Evolutionary conservation across 495 filamentous ascomycete genomes (phyloP).

Genomic region (Penicillium arizonense): DNA sequence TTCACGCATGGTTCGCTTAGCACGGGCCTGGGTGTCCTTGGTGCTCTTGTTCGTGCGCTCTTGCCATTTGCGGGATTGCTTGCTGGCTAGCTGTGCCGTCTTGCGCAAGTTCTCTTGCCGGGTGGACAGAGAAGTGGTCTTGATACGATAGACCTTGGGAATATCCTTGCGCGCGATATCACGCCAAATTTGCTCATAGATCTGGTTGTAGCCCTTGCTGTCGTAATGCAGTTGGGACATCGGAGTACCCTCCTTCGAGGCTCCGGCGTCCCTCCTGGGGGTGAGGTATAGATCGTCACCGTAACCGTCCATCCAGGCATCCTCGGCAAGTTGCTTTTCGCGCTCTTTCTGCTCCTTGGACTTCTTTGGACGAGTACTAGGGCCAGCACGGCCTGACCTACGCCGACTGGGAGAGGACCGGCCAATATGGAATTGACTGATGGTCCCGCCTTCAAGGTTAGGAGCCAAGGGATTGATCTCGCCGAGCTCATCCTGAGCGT

Average conservation of each 20-base stretch:
- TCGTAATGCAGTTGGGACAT: slow-evolving; percentile 57
- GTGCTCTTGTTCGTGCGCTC: slow-evolving; percentile 95
- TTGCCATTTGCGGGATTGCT: slow-evolving; percentile 97
- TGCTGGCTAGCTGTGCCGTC: slow-evolving; percentile 94
- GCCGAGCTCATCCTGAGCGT: slow-evolving; percentile 74
- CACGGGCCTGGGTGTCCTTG: slow-evolving; percentile 95
- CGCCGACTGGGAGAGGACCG: slow-evolving; percentile 62
- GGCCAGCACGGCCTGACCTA: slow-evolving; percentile 63
- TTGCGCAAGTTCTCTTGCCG: slow-evolving; percentile 93
- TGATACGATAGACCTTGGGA: slow-evolving; percentile 84
- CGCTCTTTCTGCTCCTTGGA: slow-evolving; percentile 96
- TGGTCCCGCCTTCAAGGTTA: slow-evolving; percentile 84
- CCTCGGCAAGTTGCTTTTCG: slow-evolving; percentile 89
- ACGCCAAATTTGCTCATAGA: slow-evolving; percentile 97
- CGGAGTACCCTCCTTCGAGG: slow-evolving; percentile 63
- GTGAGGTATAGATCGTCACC: slow-evolving; percentile 70
- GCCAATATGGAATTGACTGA: slow-evolving; percentile 77
- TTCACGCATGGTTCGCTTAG: slow-evolving; percentile 97
- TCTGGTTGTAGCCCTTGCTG: slow-evolving; percentile 92
- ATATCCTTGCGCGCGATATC: slow-evolving; percentile 93
- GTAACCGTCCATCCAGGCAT: slow-evolving; percentile 80
- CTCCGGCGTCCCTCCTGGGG: slow-evolving; percentile 57
- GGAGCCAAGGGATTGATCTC: slow-evolving; percentile 73
- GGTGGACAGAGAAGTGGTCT: slow-evolving; percentile 73
- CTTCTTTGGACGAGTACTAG: slow-evolving; percentile 67